Evolutionary conservation across 169 alveolate genomes (phyloP).

Genomic region (Eimeria sp.): DNA sequence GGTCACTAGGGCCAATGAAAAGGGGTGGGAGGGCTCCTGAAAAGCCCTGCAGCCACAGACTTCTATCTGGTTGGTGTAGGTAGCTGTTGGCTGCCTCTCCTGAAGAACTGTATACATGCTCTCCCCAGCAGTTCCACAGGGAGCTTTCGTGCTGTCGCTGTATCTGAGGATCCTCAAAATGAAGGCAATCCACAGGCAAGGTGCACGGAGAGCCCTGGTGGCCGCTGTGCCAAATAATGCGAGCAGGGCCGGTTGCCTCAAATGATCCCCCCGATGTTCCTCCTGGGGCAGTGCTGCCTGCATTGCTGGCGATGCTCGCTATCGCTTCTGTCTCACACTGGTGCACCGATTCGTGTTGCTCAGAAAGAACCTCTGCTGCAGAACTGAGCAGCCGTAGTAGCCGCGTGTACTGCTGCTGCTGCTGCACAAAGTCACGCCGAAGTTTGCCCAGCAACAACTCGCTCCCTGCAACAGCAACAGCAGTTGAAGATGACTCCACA

Average conservation of each 20-base stretch:
- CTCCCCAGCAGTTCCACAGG: background rate
- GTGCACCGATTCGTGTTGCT: background rate
- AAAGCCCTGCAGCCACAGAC: slow-evolving; percentile 25
- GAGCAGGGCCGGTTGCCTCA: slow-evolving; percentile 41
- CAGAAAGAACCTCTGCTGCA: background rate
- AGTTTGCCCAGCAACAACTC: slow-evolving; percentile 38
- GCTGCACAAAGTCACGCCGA: slow-evolving; percentile 61
- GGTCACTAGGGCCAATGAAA: slow-evolving; percentile 22
- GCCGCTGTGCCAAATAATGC: slow-evolving; percentile 47
- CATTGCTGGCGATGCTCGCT: background rate
- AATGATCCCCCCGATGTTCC: background rate
- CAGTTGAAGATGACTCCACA: background rate
- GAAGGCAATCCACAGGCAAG: slow-evolving; percentile 5
- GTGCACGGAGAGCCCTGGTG: slow-evolving; percentile 52
- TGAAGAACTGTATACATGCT: background rate
- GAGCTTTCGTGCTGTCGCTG: background rate
- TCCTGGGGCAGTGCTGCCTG: background rate
- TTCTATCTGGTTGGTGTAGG: background rate
- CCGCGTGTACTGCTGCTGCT: slow-evolving; percentile 58
- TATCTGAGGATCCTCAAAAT: slow-evolving; percentile 22
- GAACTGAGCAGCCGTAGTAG: background rate
- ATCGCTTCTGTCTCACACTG: background rate
- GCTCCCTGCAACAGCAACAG: slow-evolving; percentile 23
- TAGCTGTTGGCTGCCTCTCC: background rate
- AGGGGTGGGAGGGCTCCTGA: slow-evolving; percentile 38